Percentiles rank a stretch among this genome's conserved stretches.
Conservation (phyloP, 1,139 yeast genomes). For the Pichiaceae sp. region DNA sequence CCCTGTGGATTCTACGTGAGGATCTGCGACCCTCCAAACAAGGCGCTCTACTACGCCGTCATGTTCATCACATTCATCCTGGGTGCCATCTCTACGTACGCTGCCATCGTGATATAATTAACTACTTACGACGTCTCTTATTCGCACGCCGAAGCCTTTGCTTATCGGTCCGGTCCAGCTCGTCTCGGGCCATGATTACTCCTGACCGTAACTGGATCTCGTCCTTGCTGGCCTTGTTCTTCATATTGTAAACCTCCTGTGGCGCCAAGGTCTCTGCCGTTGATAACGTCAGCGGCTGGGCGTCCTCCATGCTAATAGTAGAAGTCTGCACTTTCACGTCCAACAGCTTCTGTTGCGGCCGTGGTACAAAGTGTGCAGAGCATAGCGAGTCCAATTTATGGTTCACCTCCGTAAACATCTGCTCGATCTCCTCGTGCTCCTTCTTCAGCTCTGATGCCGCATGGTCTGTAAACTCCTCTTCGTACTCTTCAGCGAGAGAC, state of each 20-base stretch:
- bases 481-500: conserved; percentile 88
- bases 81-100: conserved; percentile 23
- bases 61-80: conserved; percentile 17
- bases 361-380: conserved; percentile 90
- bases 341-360: conserved; percentile 72
- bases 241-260: conserved; percentile 79
- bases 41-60: conserved; percentile 17
- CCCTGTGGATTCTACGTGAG: conserved; percentile 46
- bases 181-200: conserved; percentile 73
- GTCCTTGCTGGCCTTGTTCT: conserved; percentile 36
- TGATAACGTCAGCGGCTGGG: conserved; percentile 83
- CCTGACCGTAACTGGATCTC: conserved; percentile 78
- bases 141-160: conserved; percentile 79
- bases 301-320: conserved; percentile 88
- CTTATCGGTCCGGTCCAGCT: conserved; percentile 78
- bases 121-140: conserved; percentile 57
- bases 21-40: conserved; percentile 20
- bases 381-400: conserved; percentile 80
- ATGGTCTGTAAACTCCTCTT: conserved; percentile 44
- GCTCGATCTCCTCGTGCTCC: conserved; percentile 73
- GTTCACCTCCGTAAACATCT: conserved; percentile 52
- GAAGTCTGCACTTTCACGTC: conserved; percentile 75
- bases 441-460: conserved; percentile 52
- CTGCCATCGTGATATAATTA: conserved; percentile 18
- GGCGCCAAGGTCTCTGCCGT: conserved; percentile 82